phyloP scores from a whole-genome alignment of 2,329 filamentous ascomycete genomes.

The Dichotomopilus funicola region DNA sequence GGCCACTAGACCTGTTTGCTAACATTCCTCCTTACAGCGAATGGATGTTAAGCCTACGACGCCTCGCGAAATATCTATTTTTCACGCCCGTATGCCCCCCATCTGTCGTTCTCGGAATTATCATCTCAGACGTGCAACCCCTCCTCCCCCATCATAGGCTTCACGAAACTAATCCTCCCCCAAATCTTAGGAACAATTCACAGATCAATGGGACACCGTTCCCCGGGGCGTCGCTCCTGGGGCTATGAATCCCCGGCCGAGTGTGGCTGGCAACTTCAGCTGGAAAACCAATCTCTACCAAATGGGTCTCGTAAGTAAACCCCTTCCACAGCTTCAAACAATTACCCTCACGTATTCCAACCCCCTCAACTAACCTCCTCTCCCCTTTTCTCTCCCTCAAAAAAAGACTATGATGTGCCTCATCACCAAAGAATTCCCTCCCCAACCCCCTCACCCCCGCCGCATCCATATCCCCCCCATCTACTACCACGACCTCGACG shows the following conservation, averaged over 20 bases:
- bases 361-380: not conserved
- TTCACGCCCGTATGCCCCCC: not conserved
- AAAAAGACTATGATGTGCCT: not conserved
- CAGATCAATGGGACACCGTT: conserved; percentile 9
- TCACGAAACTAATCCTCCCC: not conserved
- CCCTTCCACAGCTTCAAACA: not conserved
- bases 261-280: conserved; percentile 1
- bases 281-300: conserved; percentile 12
- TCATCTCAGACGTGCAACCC: not conserved
- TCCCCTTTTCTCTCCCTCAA: no score
- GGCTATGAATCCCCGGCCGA: not conserved
- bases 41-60: not conserved
- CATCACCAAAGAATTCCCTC: not conserved
- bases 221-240: not conserved
- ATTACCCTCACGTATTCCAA: not conserved
- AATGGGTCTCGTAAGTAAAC: conserved; percentile 3
- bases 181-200: conserved; percentile 7
- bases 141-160: not conserved
- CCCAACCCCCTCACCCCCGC: not conserved
- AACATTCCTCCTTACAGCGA: not conserved
- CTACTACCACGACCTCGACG: not conserved
- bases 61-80: not conserved
- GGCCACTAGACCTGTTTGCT: not conserved
- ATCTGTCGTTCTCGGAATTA: no score
- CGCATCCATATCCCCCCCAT: not conserved